Conservation (phyloP, 148 eudicot genomes). For the Selenicereus undatus region DNA sequence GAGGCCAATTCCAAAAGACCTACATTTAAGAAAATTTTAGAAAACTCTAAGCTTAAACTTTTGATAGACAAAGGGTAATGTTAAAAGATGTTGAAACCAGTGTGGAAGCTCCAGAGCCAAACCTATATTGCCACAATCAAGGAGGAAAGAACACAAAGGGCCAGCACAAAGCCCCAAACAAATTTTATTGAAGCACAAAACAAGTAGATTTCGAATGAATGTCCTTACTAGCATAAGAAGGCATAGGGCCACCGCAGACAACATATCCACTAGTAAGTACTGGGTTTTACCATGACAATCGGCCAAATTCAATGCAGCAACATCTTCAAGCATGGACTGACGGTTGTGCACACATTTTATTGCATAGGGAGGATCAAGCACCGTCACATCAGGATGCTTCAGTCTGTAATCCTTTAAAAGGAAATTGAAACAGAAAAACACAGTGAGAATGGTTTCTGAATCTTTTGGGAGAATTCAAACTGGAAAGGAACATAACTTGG, state of each 20-base stretch:
- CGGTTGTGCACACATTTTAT: conserved; percentile 60
- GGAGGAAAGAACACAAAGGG: background rate
- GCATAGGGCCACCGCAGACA: background rate
- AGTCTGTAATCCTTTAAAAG: conserved; percentile 57
- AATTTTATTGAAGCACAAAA: background rate
- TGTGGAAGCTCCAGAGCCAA: background rate
- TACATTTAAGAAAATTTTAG: too few species aligned
- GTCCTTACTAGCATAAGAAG: background rate
- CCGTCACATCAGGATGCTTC: conserved; percentile 59
- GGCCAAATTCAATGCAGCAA: conserved; percentile 56
- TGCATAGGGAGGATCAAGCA: conserved; percentile 71
- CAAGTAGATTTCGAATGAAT: background rate
- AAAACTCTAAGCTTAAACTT: too few species aligned
- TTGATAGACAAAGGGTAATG: too few species aligned
- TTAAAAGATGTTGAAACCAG: background rate
- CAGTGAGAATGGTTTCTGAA: conserved; percentile 10
- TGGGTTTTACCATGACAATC: conserved; percentile 45
- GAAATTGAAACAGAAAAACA: conserved; percentile 10
- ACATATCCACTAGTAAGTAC: background rate
- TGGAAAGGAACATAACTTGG: background rate
- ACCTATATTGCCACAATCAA: background rate
- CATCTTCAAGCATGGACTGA: conserved; percentile 65
- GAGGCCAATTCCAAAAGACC: too few species aligned
- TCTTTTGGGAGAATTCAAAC: background rate
- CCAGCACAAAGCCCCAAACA: background rate